phyloP scores from a whole-genome alignment of 2,329 filamentous ascomycete species.

The Camillea tinctor region DNA sequence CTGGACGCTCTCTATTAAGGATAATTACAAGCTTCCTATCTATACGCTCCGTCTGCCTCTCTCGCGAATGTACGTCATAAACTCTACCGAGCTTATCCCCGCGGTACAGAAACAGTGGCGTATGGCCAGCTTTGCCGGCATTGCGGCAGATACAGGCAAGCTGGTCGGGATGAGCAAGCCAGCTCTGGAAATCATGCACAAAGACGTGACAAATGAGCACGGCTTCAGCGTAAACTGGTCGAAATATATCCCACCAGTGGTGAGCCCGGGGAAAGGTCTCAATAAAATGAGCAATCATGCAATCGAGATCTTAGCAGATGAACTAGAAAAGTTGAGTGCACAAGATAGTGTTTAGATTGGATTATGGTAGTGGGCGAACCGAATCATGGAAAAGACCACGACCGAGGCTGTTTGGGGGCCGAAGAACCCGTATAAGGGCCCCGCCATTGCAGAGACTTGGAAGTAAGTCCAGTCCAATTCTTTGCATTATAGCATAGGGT shows the following conservation, averaged over 20 bases:
- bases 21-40: slow-evolving; percentile 22
- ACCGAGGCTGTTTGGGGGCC: slow-evolving; percentile 28
- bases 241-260: slow-evolving; percentile 7
- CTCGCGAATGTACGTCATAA: slow-evolving; percentile 27
- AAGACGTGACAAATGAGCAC: slow-evolving; percentile 17
- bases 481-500: not conserved
- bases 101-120: slow-evolving; percentile 27
- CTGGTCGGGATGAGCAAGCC: slow-evolving; percentile 27
- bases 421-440: slow-evolving; percentile 26
- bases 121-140: slow-evolving; percentile 25
- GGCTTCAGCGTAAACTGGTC: slow-evolving; percentile 17
- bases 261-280: slow-evolving; percentile 17
- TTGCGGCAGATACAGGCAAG: slow-evolving; percentile 20
- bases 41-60: slow-evolving; percentile 29
- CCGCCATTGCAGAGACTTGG: slow-evolving; percentile 22
- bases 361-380: slow-evolving; percentile 19
- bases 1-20: slow-evolving; percentile 4
- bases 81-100: slow-evolving; percentile 25
- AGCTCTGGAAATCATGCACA: slow-evolving; percentile 21
- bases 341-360: slow-evolving; percentile 4
- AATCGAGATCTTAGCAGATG: slow-evolving; percentile 17
- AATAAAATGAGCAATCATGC: slow-evolving; percentile 22
- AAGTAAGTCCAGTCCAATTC: slow-evolving; percentile 8
- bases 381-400: slow-evolving; percentile 21
- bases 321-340: slow-evolving; percentile 13